Evolutionary conservation across 2,329 filamentous ascomycete species (phyloP).

Genomic region (Aspergillus melleus): DNA sequence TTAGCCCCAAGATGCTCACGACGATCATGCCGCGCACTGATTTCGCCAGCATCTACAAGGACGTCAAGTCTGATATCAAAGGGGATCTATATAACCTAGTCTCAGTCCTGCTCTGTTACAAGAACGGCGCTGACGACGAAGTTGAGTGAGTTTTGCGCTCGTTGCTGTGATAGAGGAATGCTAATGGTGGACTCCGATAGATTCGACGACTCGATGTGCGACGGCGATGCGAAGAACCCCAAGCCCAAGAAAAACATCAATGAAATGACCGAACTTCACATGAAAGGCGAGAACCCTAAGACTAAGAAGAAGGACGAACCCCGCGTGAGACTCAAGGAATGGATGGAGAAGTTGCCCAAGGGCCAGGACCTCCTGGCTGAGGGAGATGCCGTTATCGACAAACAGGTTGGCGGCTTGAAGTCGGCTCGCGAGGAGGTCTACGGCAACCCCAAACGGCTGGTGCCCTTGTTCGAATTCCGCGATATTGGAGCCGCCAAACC

Average conservation of each 20-base stretch:
- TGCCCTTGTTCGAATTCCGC: not conserved
- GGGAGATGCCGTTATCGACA: not conserved
- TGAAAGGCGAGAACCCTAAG: not conserved
- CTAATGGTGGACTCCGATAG: not conserved
- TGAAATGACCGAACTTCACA: not conserved
- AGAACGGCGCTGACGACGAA: not conserved
- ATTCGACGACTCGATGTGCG: not conserved
- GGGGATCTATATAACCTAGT: not conserved
- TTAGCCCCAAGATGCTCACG: not conserved
- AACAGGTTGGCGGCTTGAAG: not conserved
- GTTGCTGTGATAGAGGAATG: not conserved
- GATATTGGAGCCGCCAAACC: not conserved
- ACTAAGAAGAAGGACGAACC: not conserved
- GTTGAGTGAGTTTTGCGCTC: not conserved
- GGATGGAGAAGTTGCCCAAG: not conserved
- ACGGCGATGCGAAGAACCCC: not conserved
- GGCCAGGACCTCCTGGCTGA: not conserved
- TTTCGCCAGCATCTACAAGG: not conserved
- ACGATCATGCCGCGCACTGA: not conserved
- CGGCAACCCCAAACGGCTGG: not conserved
- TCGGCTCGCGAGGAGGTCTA: not conserved
- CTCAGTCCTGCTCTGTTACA: not conserved
- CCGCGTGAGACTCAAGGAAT: not conserved
- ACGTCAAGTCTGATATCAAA: not conserved
- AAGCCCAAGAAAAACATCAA: not conserved